Conservation (phyloP, 2,329 filamentous ascomycete species). For the Trichoderma sp. region DNA sequence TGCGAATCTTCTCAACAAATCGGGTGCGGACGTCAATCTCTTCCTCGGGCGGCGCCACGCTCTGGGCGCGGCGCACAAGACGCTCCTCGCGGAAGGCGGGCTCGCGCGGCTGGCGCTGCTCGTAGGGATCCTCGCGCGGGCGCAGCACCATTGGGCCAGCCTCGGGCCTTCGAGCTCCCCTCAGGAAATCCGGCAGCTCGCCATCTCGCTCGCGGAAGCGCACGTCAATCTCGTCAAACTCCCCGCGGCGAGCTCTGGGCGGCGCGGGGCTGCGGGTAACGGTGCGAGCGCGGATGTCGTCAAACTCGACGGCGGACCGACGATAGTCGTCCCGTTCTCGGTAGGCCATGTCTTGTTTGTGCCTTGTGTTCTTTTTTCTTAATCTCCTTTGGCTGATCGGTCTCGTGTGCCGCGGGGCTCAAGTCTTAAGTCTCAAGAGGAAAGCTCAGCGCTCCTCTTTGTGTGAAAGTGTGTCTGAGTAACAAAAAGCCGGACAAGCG, state of each 20-base stretch:
- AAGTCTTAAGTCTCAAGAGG: neutral
- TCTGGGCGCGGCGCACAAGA: slow-evolving; percentile 46
- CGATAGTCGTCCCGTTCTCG: slow-evolving; percentile 51
- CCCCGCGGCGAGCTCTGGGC: slow-evolving; percentile 31
- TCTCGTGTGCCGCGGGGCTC: neutral
- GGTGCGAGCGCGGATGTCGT: slow-evolving; percentile 27
- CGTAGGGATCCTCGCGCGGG: slow-evolving; percentile 55
- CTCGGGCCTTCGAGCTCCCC: slow-evolving; percentile 51
- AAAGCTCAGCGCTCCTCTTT: neutral
- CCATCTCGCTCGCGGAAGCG: slow-evolving; percentile 46
- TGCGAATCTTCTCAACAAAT: slow-evolving; percentile 41
- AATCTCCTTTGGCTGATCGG: slow-evolving; percentile 14
- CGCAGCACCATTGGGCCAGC: slow-evolving; percentile 57
- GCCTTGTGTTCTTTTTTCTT: slow-evolving; percentile 21
- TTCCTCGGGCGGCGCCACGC: slow-evolving; percentile 43
- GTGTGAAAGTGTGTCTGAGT: slow-evolving; percentile 9
- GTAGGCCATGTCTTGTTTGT: slow-evolving; percentile 35
- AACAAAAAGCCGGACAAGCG: slow-evolving; percentile 8
- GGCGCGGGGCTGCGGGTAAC: slow-evolving; percentile 35
- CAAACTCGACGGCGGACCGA: slow-evolving; percentile 35
- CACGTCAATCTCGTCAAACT: slow-evolving; percentile 44
- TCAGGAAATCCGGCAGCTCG: slow-evolving; percentile 51
- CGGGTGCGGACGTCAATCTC: slow-evolving; percentile 41
- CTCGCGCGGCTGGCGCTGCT: slow-evolving; percentile 51
- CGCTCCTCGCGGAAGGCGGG: slow-evolving; percentile 49